Evolutionary conservation across 208 protist genomes (phyloP), one percentile per base, ranked within the genome.

Genomic region (Leishmania braziliensis): DNA sequence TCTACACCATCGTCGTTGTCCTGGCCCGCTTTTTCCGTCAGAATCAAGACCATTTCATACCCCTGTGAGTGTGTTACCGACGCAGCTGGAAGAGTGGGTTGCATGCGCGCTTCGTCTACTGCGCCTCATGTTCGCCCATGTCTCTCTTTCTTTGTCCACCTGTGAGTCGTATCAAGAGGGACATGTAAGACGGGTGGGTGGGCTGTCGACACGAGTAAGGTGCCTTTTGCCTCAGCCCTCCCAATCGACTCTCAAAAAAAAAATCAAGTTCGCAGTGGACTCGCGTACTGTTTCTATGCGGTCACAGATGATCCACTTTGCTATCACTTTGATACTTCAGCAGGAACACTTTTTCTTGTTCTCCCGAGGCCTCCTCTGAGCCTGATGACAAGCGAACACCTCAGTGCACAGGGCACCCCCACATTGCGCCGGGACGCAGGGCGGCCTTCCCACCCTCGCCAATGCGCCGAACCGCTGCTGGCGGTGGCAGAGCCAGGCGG

Each of bases 41-140:
- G 79, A 97, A 97, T 79, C 90, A 95, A 71, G 93, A 94, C 80
- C 86, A 85, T 36, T 85, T 97, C 10, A 93, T 97, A 65, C 91
- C 90, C n/a, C 80, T 97, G 54, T 96, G 29, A 79, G 10, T 5
- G 39, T n/a, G 4, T 43, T 5, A 0, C 3, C 14, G 26, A 71
- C 0, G 29, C 69, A 29, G 43, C 43, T n/a, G 26, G 10, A 2
- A 54, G 39, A 18, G 0, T 5, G 18, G 18, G 26, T 54, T 26
- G 14, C 23, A 73, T 29, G 8, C 26, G 23, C n/a, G 36, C 33
- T 33, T 23, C 9, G 20, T 53, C 4, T 2, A 54, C 10, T 14
- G 39, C 20, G 36, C 20, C 4, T n/a, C 39, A n/a, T 71, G 39
- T 48, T 71, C 8, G 66, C 8, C 12, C n/a, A 4, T 39, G 8